phyloP scores from a whole-genome alignment of 768 basidiomycete genomes.

The Lactifluus echinatus region DNA sequence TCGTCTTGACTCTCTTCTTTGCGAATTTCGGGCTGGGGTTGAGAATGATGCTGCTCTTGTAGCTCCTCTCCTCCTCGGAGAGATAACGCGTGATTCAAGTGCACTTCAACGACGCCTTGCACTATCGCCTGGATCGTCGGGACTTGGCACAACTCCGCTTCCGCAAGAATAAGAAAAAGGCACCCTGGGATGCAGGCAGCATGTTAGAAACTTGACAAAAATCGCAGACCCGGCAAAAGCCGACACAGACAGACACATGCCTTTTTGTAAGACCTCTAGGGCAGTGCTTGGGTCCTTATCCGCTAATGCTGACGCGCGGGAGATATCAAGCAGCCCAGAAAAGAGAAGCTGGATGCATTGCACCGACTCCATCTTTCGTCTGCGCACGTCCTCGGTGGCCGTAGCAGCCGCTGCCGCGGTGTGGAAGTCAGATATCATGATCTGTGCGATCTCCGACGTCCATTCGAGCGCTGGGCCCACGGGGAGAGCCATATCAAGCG shows the following conservation, averaged over 20 bases:
- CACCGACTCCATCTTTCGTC: slow-evolving; percentile 21
- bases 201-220: not conserved
- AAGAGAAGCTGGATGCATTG: not conserved
- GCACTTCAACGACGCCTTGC: slow-evolving; percentile 44
- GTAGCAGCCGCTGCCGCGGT: not conserved
- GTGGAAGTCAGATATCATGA: slow-evolving; percentile 49
- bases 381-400: not conserved
- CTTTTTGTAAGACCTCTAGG: slow-evolving; percentile 9
- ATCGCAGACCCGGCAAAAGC: not conserved
- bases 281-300: not conserved
- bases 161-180: slow-evolving; percentile 3
- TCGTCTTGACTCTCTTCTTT: slow-evolving; percentile 75
- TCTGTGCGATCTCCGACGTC: slow-evolving; percentile 50
- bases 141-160: slow-evolving; percentile 1
- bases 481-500: slow-evolving; percentile 43
- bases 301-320: slow-evolving; percentile 28
- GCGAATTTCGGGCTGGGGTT: slow-evolving; percentile 27
- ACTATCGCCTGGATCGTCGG: slow-evolving; percentile 9
- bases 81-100: slow-evolving; percentile 35
- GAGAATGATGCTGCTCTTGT: slow-evolving; percentile 29
- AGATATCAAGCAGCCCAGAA: slow-evolving; percentile 27
- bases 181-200: slow-evolving; percentile 1
- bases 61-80: slow-evolving; percentile 27
- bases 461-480: slow-evolving; percentile 51
- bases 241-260: not conserved